phyloP scores from a whole-genome alignment of 2,329 filamentous ascomycete genomes.

The Microdochium paspali region DNA sequence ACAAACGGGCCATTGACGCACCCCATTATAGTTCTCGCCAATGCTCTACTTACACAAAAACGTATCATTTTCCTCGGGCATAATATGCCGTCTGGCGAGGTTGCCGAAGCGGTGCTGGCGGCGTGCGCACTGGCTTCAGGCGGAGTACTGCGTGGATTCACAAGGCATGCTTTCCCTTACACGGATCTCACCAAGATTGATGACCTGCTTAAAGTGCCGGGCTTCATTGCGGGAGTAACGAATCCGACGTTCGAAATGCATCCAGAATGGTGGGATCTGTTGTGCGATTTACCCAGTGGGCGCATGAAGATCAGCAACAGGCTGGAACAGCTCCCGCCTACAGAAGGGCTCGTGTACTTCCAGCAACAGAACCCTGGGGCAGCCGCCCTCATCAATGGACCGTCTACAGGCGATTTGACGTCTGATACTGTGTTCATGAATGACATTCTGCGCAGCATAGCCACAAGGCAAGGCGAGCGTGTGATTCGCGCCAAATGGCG shows the following conservation, averaged over 20 bases:
- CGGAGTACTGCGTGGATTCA: slow-evolving; percentile 87
- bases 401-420: slow-evolving; percentile 52
- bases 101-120: slow-evolving; percentile 96
- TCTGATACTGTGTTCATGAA: slow-evolving; percentile 87
- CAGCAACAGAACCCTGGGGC: slow-evolving; percentile 64
- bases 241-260: slow-evolving; percentile 95
- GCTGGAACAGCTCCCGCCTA: slow-evolving; percentile 71
- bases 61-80: slow-evolving; percentile 92
- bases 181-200: slow-evolving; percentile 98
- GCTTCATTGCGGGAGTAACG: slow-evolving; percentile 95
- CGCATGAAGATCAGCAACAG: slow-evolving; percentile 89
- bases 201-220: slow-evolving; percentile 87
- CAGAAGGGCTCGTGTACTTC: slow-evolving; percentile 81
- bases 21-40: slow-evolving; percentile 88
- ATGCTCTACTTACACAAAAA: slow-evolving; percentile 92
- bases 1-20: slow-evolving; percentile 86
- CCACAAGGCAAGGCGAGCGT: slow-evolving; percentile 77
- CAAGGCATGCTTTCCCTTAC: slow-evolving; percentile 92
- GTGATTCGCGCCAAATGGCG: slow-evolving; percentile 89
- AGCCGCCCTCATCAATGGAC: slow-evolving; percentile 35
- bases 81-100: slow-evolving; percentile 89
- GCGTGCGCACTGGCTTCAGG: slow-evolving; percentile 90
- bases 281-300: slow-evolving; percentile 87
- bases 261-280: slow-evolving; percentile 94
- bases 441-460: slow-evolving; percentile 74